Conservation (phyloP, 1,284 basidiomycete species). For the Apiotrichum laibachii region DNA sequence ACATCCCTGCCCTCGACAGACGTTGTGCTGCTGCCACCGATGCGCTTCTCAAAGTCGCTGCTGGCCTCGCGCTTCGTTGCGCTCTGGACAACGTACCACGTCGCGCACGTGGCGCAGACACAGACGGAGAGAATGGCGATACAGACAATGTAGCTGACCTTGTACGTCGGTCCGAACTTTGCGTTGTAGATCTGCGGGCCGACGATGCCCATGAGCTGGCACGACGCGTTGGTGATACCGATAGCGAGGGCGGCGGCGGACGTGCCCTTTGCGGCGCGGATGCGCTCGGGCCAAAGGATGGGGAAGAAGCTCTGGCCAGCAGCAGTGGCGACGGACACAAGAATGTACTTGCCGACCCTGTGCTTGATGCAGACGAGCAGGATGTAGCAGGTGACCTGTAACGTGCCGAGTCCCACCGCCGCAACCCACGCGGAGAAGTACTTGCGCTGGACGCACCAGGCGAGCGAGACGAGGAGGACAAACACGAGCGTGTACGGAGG, state of each 20-base stretch:
- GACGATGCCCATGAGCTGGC: slow-evolving; percentile 15
- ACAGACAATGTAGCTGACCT: slow-evolving; percentile 4
- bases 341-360: slow-evolving; percentile 7
- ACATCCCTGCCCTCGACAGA: too few relatives aligned
- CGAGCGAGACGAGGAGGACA: slow-evolving; percentile 12
- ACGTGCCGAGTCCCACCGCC: background rate
- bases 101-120: background rate
- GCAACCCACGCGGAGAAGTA: slow-evolving; percentile 6
- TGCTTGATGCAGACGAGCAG: slow-evolving; percentile 7
- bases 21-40: too few relatives aligned
- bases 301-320: slow-evolving; percentile 12
- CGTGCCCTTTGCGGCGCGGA: slow-evolving; percentile 10
- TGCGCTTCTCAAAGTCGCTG: too few relatives aligned
- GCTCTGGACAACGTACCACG: slow-evolving; percentile 5
- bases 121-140: slow-evolving; percentile 3
- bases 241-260: slow-evolving; percentile 11
- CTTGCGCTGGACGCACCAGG: slow-evolving; percentile 5
- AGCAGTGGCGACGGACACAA: slow-evolving; percentile 14
- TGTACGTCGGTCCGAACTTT: slow-evolving; percentile 13
- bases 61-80: too few relatives aligned
- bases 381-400: slow-evolving; percentile 14
- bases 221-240: slow-evolving; percentile 8
- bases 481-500: slow-evolving; percentile 19
- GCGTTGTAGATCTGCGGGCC: slow-evolving; percentile 16
- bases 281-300: slow-evolving; percentile 15